These are phyloP conservation scores for Nepenthes alata DNA, from an alignment of 179 eudicot genomes.

Conservation along the genomic window DNA sequence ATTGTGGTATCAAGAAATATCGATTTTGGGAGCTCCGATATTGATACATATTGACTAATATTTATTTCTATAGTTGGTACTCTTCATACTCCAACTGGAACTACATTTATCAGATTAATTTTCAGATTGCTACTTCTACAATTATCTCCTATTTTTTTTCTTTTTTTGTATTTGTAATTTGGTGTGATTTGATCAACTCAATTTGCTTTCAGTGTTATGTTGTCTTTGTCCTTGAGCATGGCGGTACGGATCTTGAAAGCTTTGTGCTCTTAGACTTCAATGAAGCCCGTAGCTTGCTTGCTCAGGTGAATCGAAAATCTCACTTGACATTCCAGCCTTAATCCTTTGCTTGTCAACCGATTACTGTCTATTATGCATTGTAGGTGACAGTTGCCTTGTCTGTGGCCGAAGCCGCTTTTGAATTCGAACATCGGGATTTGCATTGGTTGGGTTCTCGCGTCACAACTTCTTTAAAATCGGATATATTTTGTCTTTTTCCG, in stretches of 20 bases:
- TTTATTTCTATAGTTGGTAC: too few relatives aligned
- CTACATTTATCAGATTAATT: too few relatives aligned
- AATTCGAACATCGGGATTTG: slow-evolving; percentile 93
- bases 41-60: too few relatives aligned
- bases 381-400: slow-evolving; percentile 89
- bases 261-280: slow-evolving; percentile 70
- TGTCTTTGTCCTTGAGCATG: slow-evolving; percentile 82
- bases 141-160: too few relatives aligned
- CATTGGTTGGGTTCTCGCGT: slow-evolving; percentile 51
- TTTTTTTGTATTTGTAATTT: too few relatives aligned
- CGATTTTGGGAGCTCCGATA: too few relatives aligned
- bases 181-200: slow-evolving; percentile 3
- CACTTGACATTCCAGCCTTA: not conserved
- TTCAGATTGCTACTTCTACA: too few relatives aligned
- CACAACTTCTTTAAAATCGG: too few relatives aligned
- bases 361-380: slow-evolving; percentile 9
- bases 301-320: slow-evolving; percentile 41
- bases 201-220: slow-evolving; percentile 50
- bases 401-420: slow-evolving; percentile 89
- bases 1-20: too few relatives aligned
- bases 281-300: slow-evolving; percentile 80
- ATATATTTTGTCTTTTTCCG: too few relatives aligned
- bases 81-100: too few relatives aligned
- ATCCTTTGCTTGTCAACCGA: not conserved
- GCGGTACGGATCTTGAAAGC: slow-evolving; percentile 88